Percentiles rank a stretch among this genome's conserved stretches.
These are phyloP conservation scores for Hordeum marinum DNA, from an alignment of 176 grass and related monocot genomes.

Conservation along the genomic window DNA sequence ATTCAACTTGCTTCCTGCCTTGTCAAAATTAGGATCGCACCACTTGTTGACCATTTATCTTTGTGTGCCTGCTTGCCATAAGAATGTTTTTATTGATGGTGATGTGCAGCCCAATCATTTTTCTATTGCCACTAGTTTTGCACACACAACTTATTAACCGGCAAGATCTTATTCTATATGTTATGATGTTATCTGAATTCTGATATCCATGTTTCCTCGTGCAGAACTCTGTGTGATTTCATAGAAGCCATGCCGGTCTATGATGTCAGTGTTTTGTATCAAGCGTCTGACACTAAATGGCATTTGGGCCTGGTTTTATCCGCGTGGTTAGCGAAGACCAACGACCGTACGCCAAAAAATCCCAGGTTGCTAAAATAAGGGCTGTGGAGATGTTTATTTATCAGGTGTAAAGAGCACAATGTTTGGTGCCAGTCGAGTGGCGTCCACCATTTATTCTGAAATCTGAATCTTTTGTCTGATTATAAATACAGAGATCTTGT, in stretches of 20 bases:
- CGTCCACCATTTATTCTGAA: neutral
- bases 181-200: neutral
- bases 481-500: neutral
- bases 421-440: neutral
- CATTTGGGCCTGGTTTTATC: no score
- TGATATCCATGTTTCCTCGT: neutral
- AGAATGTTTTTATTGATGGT: neutral
- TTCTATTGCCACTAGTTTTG: neutral
- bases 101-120: neutral
- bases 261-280: no score
- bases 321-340: no score
- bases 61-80: neutral
- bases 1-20: neutral
- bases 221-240: no score
- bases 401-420: no score
- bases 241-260: no score
- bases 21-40: neutral
- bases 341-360: no score
- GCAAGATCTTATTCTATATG: neutral
- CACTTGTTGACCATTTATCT: neutral
- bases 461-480: neutral
- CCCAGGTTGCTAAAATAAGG: no score
- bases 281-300: no score
- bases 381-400: no score
- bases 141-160: neutral